phyloP scores from a whole-genome alignment of 2,329 filamentous ascomycete species.

The Diaporthe capsici region DNA sequence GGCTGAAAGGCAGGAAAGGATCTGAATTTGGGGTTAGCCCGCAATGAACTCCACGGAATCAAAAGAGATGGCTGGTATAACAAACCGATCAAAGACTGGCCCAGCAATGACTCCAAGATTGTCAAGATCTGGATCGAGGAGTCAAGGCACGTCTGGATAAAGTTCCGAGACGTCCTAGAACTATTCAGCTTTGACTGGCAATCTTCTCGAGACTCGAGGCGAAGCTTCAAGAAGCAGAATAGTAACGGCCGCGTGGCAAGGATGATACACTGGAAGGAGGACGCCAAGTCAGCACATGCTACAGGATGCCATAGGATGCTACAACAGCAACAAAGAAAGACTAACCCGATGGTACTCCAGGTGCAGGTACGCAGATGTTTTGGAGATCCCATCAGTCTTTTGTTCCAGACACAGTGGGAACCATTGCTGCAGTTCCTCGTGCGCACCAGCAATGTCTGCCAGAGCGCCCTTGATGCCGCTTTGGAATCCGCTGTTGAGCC shows the following conservation, averaged over 20 bases:
- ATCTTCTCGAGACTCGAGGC: slow-evolving; percentile 9
- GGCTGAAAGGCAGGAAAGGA: slow-evolving; percentile 17
- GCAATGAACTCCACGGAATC: no score
- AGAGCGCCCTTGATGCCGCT: slow-evolving; percentile 50
- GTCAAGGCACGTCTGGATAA: slow-evolving; percentile 39
- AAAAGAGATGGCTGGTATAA: slow-evolving; percentile 30
- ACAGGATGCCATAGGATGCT: neutral
- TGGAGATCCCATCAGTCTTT: slow-evolving; percentile 51
- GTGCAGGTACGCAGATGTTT: slow-evolving; percentile 51
- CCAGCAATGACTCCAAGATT: slow-evolving; percentile 51
- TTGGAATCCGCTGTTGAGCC: slow-evolving; percentile 50
- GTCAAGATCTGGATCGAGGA: slow-evolving; percentile 44
- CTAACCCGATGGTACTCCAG: slow-evolving; percentile 52
- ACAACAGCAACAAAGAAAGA: neutral
- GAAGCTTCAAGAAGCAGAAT: slow-evolving; percentile 55
- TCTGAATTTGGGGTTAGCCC: neutral
- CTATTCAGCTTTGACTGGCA: slow-evolving; percentile 47
- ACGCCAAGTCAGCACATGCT: neutral
- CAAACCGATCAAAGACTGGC: slow-evolving; percentile 41
- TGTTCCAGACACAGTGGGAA: slow-evolving; percentile 50
- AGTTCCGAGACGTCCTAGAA: slow-evolving; percentile 50
- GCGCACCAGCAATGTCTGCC: slow-evolving; percentile 47
- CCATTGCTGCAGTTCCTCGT: slow-evolving; percentile 49
- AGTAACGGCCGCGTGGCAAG: slow-evolving; percentile 51
- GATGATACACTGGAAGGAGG: slow-evolving; percentile 27